Evolutionary conservation across 2,329 filamentous ascomycete species (phyloP), one percentile per base, ranked within the genome.

Genomic region (Cladosporium halotolerans): DNA sequence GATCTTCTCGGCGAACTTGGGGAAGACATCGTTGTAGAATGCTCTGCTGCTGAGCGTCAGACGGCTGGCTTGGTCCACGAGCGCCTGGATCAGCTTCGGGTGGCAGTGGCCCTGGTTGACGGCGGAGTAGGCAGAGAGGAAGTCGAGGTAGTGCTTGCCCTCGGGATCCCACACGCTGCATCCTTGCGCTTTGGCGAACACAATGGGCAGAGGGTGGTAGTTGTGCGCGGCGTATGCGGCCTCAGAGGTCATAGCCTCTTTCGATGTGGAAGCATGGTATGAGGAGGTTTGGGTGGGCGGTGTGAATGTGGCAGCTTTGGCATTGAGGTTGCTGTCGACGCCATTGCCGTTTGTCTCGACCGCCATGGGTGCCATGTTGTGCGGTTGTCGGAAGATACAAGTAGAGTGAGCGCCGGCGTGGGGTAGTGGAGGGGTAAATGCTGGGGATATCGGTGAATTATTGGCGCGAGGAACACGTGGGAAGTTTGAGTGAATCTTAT

Each of bases 21-120:
- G 92, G 75, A 97, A 97, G 58, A 97, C 93, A 76, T 97, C 92
- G 70, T 97, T 99, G 80, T 97, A 86, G 76, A 97, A 99, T 48
- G 93, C 93, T 57, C 92, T 84, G 57, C 90, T 96, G 73, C 89
- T 96, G 61, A 97, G 82, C 0, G 92, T 96, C 66, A 97, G 76
- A 38, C 90, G 86, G 60, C 85, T 82, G 45, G 93, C 93, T 76
- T 99, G 93, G 61, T 96, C 89, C 36, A 83, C 84, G 57, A 99
- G 78, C 11, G 91, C 88, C 72, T 92, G 91, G 69, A 99, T 84
- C 54, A 97, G 84, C 75, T 95, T 91, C 4, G 93, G 93, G 75
- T 99, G 92, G 74, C 92, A 97, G 73, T 99, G 92, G 58, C 92
- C 92, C 74, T 97, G 92, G 77, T 97, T 97, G 69, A 97, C 90